These are phyloP conservation scores for Helenozyma rhizophorensis DNA, from an alignment of 805 yeast genomes.

Conservation along the genomic window DNA sequence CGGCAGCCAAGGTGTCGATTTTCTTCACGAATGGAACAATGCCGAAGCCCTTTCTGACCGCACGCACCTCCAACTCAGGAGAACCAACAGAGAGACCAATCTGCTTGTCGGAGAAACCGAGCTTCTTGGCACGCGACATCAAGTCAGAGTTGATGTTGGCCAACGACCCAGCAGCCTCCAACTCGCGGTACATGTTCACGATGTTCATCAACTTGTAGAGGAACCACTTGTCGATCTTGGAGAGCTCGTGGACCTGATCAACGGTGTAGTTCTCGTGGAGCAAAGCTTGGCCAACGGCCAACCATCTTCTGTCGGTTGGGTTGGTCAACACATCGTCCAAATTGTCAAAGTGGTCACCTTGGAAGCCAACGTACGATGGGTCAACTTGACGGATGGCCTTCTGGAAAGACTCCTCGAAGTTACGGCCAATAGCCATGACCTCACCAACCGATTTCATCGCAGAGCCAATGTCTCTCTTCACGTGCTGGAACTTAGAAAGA, in stretches of 20 bases:
- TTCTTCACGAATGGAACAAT: slow-evolving; percentile 92
- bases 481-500: slow-evolving; percentile 90
- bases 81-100: slow-evolving; percentile 73
- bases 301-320: slow-evolving; percentile 96
- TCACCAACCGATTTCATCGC: slow-evolving; percentile 99
- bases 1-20: slow-evolving; percentile 97
- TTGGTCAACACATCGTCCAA: slow-evolving; percentile 72
- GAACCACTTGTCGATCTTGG: slow-evolving; percentile 96
- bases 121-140: slow-evolving; percentile 75
- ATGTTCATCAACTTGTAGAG: slow-evolving; percentile 88
- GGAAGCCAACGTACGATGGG: slow-evolving; percentile 87
- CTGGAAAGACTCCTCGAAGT: slow-evolving; percentile 95
- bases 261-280: slow-evolving; percentile 88
- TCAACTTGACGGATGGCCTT: slow-evolving; percentile 96
- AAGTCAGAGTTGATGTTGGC: slow-evolving; percentile 61
- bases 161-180: slow-evolving; percentile 57
- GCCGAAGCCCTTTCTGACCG: slow-evolving; percentile 71
- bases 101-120: slow-evolving; percentile 95
- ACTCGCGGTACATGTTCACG: slow-evolving; percentile 79
- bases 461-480: slow-evolving; percentile 87
- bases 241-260: slow-evolving; percentile 84
- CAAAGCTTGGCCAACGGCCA: slow-evolving; percentile 97
- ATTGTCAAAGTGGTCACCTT: slow-evolving; percentile 74
- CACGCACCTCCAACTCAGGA: slow-evolving; percentile 77
- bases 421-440: slow-evolving; percentile 98